Percentiles rank a stretch among this genome's conserved stretches.
Evolutionary conservation across 2,329 filamentous ascomycete species (phyloP).

Genomic region (Claviceps sp.): DNA sequence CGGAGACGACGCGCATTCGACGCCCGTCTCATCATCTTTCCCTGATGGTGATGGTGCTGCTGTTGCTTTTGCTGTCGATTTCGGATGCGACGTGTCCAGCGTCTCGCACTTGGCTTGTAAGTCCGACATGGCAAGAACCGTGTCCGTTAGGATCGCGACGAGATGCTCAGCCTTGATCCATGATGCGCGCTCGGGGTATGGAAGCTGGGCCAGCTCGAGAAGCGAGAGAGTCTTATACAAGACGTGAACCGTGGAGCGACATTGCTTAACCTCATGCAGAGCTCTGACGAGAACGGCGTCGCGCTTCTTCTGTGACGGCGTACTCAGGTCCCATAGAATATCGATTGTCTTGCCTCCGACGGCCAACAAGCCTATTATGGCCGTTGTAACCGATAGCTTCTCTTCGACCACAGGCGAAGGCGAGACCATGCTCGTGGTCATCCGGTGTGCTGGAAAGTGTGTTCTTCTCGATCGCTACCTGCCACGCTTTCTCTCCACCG

Average conservation of each 20-base stretch:
- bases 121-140: conserved; percentile 22
- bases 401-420: conserved; percentile 9
- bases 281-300: conserved; percentile 17
- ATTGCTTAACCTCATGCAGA: conserved; percentile 23
- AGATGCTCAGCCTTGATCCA: conserved; percentile 24
- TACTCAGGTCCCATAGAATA: conserved; percentile 21
- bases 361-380: conserved; percentile 23
- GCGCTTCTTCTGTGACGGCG: conserved; percentile 13
- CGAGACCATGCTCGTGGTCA: background rate
- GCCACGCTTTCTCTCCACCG: background rate
- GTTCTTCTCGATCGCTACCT: background rate
- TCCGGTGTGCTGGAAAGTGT: background rate
- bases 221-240: conserved; percentile 22
- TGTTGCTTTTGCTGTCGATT: background rate
- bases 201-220: conserved; percentile 19
- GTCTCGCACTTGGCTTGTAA: conserved; percentile 17
- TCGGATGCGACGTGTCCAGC: conserved; percentile 5
- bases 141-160: conserved; percentile 22
- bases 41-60: background rate
- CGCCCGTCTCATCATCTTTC: background rate
- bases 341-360: conserved; percentile 22
- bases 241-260: conserved; percentile 23
- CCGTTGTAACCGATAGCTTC: conserved; percentile 21
- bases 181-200: conserved; percentile 20
- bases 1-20: conserved; percentile 5